Percentiles rank a stretch among this genome's conserved stretches.
Evolutionary conservation across 176 grass and related monocot genomes (phyloP).

Genomic region (Triticum aestivum): DNA sequence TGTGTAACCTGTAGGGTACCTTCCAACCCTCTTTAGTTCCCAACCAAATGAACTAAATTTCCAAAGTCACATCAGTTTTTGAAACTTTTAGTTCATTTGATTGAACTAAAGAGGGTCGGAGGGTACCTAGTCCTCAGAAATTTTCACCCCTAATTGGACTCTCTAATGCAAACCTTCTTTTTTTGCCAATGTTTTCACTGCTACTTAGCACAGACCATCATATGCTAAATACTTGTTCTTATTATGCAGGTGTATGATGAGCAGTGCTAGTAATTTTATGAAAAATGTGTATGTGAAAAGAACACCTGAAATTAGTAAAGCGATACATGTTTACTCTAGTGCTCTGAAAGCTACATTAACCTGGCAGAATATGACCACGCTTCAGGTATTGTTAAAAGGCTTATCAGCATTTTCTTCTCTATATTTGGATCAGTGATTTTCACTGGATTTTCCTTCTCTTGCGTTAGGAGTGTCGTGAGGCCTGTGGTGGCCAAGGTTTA

Average conservation of each 20-base stretch:
- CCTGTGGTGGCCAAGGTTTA: slow-evolving; percentile 94
- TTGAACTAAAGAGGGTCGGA: too few relatives aligned
- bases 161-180: neutral
- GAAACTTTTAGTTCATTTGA: too few relatives aligned
- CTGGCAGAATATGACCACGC: slow-evolving; percentile 93
- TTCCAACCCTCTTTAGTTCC: too few relatives aligned
- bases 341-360: slow-evolving; percentile 87
- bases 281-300: slow-evolving; percentile 78
- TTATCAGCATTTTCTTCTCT: slow-evolving; percentile 9
- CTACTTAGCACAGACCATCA: slow-evolving; percentile 17
- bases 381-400: slow-evolving; percentile 69
- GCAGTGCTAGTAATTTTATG: slow-evolving; percentile 81
- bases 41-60: too few relatives aligned
- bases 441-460: slow-evolving; percentile 28
- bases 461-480: slow-evolving; percentile 85
- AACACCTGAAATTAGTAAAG: slow-evolving; percentile 80
- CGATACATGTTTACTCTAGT: slow-evolving; percentile 94
- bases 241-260: slow-evolving; percentile 77
- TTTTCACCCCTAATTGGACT: neutral
- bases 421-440: slow-evolving; percentile 8
- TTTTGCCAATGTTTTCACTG: neutral
- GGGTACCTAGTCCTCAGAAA: too few relatives aligned
- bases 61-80: too few relatives aligned
- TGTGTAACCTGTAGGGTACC: too few relatives aligned
- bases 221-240: slow-evolving; percentile 16